Base-by-base conservation (phyloP, 352 stramenopile species). In the Paralagenidium karlingii region DNA sequence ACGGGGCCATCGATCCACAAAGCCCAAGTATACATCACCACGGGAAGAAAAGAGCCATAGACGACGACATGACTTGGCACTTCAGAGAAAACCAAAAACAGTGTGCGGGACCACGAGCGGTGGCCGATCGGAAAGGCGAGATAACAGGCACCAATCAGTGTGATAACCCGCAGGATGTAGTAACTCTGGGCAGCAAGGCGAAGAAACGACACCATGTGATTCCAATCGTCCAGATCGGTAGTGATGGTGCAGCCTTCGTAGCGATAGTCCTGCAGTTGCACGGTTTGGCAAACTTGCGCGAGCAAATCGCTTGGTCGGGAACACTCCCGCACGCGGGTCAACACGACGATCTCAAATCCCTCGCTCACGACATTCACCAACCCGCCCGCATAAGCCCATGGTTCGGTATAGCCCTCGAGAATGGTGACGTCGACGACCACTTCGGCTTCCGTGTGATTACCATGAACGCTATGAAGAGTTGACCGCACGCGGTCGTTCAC, bases 201-300 rank as follows among this genome's bases (percentile, higher is more conserved):
- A 27, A 76, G 47, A 2, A 47, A 54, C 27, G 53, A 63, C 26
- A 58, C 61, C 25, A 76, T 55, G 36, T 62, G 58, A 10, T 51
- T 58, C 63, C 63, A 76, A 25, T 76, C 63, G 19, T 73, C 59
- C 20, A 54, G 60, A 34, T 76, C 63, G 1, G 60, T 76, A 45
- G 69, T 68, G 15, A 76, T 51, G 20, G 71, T 45, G 27, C 63
- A 51, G 16, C 63, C 63, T 52, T 73, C 63, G 16, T 73, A 60
- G 8, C 60, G 62, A 24, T 69, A 54, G n/a, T 76, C 63, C 30
- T 63, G 52, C 7, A 76, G n/a, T 25, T 43, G 38, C 13, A 45
- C 29, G 1, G 63, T 76, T n/a, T 34, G 38, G 28, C 63, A 76
- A n/a, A n/a, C n/a, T n/a, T n/a, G n/a, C n/a, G n/a, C n/a, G n/a